phyloP scores from a whole-genome alignment of 208 protist species.

The Tetramitus jugosus region DNA sequence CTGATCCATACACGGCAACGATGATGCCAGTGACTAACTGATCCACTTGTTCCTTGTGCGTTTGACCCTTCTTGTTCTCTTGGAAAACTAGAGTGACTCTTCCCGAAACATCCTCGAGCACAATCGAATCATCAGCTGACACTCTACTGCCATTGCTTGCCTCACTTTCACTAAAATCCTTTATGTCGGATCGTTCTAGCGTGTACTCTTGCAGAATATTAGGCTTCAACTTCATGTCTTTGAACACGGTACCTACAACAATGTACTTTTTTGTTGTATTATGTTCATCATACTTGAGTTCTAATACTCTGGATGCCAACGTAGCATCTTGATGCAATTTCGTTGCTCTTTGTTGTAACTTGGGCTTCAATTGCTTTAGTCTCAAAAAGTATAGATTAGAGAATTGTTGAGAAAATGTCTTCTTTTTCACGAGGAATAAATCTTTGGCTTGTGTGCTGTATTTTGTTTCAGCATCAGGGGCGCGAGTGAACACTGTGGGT shows the following conservation, averaged over 20 bases:
- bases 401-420: too few relatives aligned
- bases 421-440: too few relatives aligned
- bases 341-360: too few relatives aligned
- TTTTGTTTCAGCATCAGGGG: too few relatives aligned
- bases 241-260: constrained; percentile 65
- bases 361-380: too few relatives aligned
- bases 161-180: constrained; percentile 59
- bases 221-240: constrained; percentile 70
- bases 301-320: too few relatives aligned
- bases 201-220: constrained; percentile 72
- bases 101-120: constrained; percentile 18
- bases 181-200: constrained; percentile 63
- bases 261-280: too few relatives aligned
- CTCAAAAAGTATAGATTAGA: too few relatives aligned
- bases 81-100: background rate
- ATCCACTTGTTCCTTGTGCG: constrained; percentile 69
- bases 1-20: background rate
- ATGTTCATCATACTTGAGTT: too few relatives aligned
- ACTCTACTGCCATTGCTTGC: constrained; percentile 26
- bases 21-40: constrained; percentile 34
- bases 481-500: too few relatives aligned
- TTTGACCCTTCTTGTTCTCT: constrained; percentile 29
- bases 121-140: constrained; percentile 22
- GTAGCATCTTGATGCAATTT: too few relatives aligned
- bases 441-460: too few relatives aligned